Percentiles rank a stretch among this genome's conserved stretches.
phyloP scores from a whole-genome alignment of 768 basidiomycete species.

The Boletus reticulatus region DNA sequence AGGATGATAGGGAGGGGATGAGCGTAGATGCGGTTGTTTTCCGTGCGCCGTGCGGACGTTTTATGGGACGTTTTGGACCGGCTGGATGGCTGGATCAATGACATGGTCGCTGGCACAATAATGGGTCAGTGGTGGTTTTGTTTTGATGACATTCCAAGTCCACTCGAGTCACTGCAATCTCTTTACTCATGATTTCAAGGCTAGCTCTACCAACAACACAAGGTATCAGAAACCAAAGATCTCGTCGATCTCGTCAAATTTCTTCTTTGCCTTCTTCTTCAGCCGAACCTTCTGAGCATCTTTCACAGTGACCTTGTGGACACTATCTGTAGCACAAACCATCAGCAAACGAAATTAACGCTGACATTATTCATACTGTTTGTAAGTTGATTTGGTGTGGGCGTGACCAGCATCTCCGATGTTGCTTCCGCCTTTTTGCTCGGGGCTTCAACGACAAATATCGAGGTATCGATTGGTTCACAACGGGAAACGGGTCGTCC shows the following conservation, averaged over 20 bases:
- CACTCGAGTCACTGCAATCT: no score
- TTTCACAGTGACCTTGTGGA: neutral
- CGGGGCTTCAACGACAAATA: neutral
- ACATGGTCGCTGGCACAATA: slow-evolving; percentile 34
- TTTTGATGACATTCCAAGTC: neutral
- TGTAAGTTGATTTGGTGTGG: neutral
- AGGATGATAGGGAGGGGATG: slow-evolving; percentile 67
- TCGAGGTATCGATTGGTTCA: neutral
- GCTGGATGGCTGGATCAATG: slow-evolving; percentile 43
- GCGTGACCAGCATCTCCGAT: neutral
- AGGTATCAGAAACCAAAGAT: slow-evolving; percentile 24
- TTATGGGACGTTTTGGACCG: slow-evolving; percentile 44
- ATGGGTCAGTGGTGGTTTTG: neutral
- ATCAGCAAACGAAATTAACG: neutral
- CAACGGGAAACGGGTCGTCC: slow-evolving; percentile 10
- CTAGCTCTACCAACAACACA: no score
- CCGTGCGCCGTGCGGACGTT: slow-evolving; percentile 50
- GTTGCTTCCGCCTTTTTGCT: neutral
- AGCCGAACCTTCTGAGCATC: slow-evolving; percentile 2
- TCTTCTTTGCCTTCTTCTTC: slow-evolving; percentile 22
- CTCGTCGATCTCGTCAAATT: slow-evolving; percentile 25
- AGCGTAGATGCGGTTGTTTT: slow-evolving; percentile 68
- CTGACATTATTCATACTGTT: slow-evolving; percentile 1
- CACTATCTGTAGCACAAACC: neutral
- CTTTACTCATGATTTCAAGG: no score